Evolutionary conservation across 2,329 filamentous ascomycete species (phyloP).

Genomic region (Penicillium vulpinum): DNA sequence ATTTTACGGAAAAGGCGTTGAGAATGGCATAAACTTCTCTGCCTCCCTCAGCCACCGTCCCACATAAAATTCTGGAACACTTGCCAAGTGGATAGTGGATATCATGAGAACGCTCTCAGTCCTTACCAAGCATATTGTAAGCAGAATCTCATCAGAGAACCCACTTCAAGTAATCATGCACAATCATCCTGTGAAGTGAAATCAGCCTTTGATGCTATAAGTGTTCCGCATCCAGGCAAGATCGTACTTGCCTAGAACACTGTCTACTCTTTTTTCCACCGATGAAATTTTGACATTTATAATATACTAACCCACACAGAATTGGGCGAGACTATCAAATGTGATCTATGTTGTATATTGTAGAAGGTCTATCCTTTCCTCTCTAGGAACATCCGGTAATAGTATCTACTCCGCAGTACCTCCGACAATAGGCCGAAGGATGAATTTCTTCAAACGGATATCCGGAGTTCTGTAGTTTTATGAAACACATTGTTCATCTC

Average conservation of each 20-base stretch:
- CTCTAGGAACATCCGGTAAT: not conserved
- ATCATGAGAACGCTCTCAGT: not conserved
- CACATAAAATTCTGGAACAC: not conserved
- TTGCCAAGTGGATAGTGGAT: not conserved
- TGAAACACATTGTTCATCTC: not conserved
- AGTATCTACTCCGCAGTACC: not conserved
- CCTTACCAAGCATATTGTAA: conserved; percentile 4
- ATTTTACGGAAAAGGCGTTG: not conserved
- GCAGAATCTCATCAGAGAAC: not conserved
- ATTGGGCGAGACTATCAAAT: not conserved
- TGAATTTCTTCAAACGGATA: not conserved
- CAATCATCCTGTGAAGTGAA: not conserved
- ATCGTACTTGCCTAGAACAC: not conserved
- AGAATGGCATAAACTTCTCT: not conserved
- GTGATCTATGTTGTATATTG: too few species aligned
- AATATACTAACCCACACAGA: not conserved
- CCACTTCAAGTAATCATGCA: not conserved
- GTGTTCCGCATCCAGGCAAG: too few species aligned
- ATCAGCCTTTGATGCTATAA: not conserved
- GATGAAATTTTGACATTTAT: not conserved
- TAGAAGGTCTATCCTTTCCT: not conserved
- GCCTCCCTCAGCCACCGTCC: not conserved
- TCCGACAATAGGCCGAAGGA: not conserved
- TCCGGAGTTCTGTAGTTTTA: not conserved
- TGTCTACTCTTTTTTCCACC: not conserved